These are phyloP conservation scores for Emergomyces africanus DNA, from an alignment of 2,329 filamentous ascomycete genomes.

Conservation along the genomic window DNA sequence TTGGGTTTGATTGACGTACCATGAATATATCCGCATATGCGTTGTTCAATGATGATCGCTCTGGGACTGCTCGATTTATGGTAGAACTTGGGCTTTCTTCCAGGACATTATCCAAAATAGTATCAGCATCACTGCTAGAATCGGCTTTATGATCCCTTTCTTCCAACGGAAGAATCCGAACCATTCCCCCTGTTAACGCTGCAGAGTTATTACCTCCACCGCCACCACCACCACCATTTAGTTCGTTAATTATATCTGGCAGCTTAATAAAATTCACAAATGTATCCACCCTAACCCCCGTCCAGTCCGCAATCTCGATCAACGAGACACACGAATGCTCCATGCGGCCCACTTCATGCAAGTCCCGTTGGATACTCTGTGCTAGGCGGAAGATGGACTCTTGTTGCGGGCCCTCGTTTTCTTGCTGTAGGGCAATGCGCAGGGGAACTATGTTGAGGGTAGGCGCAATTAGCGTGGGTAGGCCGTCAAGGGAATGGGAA, in stretches of 20 bases:
- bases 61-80: not conserved
- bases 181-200: not conserved
- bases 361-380: constrained; percentile 50
- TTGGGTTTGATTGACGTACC: constrained; percentile 6
- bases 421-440: constrained; percentile 32
- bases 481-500: constrained; percentile 37
- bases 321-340: constrained; percentile 50
- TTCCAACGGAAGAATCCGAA: constrained; percentile 1
- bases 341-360: constrained; percentile 46
- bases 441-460: constrained; percentile 72
- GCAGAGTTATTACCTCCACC: not conserved
- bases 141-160: constrained; percentile 3
- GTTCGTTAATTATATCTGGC: constrained; percentile 22
- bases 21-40: constrained; percentile 9
- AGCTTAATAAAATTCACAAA: constrained; percentile 72
- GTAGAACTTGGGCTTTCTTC: not conserved
- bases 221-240: not conserved
- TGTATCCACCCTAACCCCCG: constrained; percentile 53
- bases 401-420: constrained; percentile 3
- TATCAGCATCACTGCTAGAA: not conserved
- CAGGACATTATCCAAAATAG: not conserved
- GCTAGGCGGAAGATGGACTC: constrained; percentile 43
- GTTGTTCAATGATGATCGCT: not conserved
- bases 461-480: constrained; percentile 46
- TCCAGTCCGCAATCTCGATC: constrained; percentile 63